A percentile compares a stretch with the other conserved stretches of the same genome.
Conservation (phyloP, 208 protist genomes). For the Acanthamoeba rhysodes region DNA sequence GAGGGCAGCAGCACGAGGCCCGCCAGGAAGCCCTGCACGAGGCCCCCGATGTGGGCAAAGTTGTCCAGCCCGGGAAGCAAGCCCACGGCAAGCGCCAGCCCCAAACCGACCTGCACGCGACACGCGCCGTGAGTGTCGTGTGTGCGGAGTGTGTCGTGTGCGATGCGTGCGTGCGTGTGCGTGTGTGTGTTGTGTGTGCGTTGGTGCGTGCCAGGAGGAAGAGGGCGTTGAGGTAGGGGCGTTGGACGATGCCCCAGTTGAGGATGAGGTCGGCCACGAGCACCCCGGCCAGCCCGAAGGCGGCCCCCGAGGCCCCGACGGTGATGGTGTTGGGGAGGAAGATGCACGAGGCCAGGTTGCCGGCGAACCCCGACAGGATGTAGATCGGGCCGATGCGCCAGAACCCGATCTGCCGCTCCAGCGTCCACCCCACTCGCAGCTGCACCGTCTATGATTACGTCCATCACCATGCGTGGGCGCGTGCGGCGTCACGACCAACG, state of each 20-base stretch:
- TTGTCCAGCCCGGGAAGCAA: slow-evolving; percentile 50
- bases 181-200: too few species aligned
- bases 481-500: not conserved
- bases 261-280: slow-evolving; percentile 60
- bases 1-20: slow-evolving; percentile 56
- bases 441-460: slow-evolving; percentile 6
- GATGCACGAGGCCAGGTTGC: slow-evolving; percentile 60
- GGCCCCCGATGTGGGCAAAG: slow-evolving; percentile 74
- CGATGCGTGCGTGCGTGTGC: too few species aligned
- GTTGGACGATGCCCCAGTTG: slow-evolving; percentile 41
- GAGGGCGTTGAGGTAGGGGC: not conserved
- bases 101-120: not conserved
- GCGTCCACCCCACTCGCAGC: not conserved
- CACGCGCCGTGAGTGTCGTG: not conserved
- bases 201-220: not conserved
- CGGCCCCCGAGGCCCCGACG: slow-evolving; percentile 13
- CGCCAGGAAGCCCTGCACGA: slow-evolving; percentile 27
- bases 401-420: slow-evolving; percentile 43
- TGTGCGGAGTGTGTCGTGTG: too few species aligned
- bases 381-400: slow-evolving; percentile 55
- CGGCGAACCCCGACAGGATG: slow-evolving; percentile 64
- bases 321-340: slow-evolving; percentile 59
- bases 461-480: too few species aligned
- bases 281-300: slow-evolving; percentile 20
- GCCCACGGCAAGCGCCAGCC: not conserved